These are phyloP conservation scores for Aspergillus latus DNA, from an alignment of 2,329 filamentous ascomycete species.

Conservation along the genomic window DNA sequence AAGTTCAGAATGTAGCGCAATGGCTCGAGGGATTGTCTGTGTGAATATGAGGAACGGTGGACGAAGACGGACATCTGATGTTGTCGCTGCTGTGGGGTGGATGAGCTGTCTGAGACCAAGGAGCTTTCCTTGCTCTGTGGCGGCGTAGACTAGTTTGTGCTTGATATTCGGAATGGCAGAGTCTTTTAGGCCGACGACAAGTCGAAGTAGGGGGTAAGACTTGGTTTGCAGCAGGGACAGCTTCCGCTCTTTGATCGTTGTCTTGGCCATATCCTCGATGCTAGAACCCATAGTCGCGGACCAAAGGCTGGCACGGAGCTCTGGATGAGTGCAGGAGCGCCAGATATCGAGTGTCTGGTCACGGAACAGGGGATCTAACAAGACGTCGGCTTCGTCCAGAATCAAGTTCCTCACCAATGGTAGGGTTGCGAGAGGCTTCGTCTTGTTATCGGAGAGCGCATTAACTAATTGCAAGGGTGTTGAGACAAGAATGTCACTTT, in stretches of 20 bases:
- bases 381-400: conserved; percentile 91
- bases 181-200: conserved; percentile 96
- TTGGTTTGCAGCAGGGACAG: conserved; percentile 22
- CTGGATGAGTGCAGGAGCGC: conserved; percentile 69
- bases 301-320: conserved; percentile 80
- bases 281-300: conserved; percentile 96
- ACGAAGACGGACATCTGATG: conserved; percentile 56
- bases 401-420: conserved; percentile 72
- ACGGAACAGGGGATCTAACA: conserved; percentile 86
- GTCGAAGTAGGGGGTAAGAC: conserved; percentile 63
- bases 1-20: conserved; percentile 83
- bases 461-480: conserved; percentile 78
- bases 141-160: conserved; percentile 86
- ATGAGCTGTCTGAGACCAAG: conserved; percentile 86
- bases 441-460: conserved; percentile 57
- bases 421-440: conserved; percentile 51
- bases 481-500: conserved; percentile 75
- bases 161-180: conserved; percentile 89
- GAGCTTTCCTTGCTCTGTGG: conserved; percentile 89
- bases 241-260: conserved; percentile 62
- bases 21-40: conserved; percentile 88
- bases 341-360: conserved; percentile 85
- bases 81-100: conserved; percentile 64
- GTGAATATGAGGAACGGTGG: conserved; percentile 95
- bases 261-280: conserved; percentile 74